Evolutionary conservation across 257 asterid species (phyloP).

Genomic region (Gynochthodes officinalis): DNA sequence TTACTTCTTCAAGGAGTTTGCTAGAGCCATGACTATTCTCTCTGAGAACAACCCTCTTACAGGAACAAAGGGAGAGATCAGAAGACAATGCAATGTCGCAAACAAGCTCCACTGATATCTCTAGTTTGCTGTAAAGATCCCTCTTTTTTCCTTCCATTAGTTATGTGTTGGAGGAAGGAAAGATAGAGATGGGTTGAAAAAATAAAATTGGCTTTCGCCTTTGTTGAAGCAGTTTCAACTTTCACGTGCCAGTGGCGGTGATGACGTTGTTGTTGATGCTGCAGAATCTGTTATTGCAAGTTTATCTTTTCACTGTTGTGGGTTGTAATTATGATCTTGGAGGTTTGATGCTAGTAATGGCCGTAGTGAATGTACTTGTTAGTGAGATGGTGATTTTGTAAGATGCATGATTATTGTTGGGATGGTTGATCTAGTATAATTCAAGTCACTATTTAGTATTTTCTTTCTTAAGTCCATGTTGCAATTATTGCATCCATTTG

Average conservation of each 20-base stretch:
- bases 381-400: conserved; percentile 9
- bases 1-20: conserved; percentile 69
- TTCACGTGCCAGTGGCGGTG: conserved; percentile 5
- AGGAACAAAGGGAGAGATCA: conserved; percentile 80
- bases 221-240: neutral
- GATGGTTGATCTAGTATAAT: neutral
- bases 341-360: neutral
- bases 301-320: neutral
- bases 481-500: conserved; percentile 8
- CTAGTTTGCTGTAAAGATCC: conserved; percentile 8
- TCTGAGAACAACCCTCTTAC: conserved; percentile 93
- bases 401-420: neutral
- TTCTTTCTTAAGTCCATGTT: neutral
- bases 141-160: conserved; percentile 15
- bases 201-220: conserved; percentile 9
- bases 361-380: neutral
- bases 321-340: neutral
- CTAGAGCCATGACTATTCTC: conserved; percentile 67
- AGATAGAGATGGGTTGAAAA: neutral
- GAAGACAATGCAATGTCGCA: conserved; percentile 78
- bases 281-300: neutral
- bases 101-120: conserved; percentile 56
- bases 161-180: neutral
- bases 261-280: neutral
- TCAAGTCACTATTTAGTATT: neutral